phyloP scores from a whole-genome alignment of 2,329 filamentous ascomycete genomes.

The Calonectria fujianensis region DNA sequence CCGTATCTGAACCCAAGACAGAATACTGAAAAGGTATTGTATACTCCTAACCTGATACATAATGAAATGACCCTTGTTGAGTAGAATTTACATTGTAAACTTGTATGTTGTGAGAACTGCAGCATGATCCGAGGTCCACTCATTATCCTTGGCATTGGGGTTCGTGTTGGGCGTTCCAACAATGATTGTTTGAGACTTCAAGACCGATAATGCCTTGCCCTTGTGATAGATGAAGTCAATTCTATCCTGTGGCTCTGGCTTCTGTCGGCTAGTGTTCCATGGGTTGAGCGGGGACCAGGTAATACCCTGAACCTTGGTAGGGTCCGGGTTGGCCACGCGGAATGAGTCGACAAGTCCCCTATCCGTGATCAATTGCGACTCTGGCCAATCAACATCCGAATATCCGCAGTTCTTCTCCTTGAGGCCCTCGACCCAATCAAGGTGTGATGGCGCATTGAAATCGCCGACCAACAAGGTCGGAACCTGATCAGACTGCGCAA shows the following conservation, averaged over 20 bases:
- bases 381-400: conserved; percentile 61
- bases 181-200: conserved; percentile 57
- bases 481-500: conserved; percentile 56
- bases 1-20: not conserved
- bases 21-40: not conserved
- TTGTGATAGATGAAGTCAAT: conserved; percentile 67
- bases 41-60: not conserved
- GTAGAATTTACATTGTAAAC: not conserved
- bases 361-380: conserved; percentile 59
- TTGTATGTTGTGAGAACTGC: conserved; percentile 58
- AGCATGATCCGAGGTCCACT: conserved; percentile 66
- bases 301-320: conserved; percentile 56
- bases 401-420: conserved; percentile 61
- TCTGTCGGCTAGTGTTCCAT: conserved; percentile 56
- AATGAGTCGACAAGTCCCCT: conserved; percentile 64
- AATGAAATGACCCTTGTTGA: not conserved
- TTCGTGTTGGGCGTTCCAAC: conserved; percentile 59
- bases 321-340: conserved; percentile 61
- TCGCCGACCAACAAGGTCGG: conserved; percentile 64
- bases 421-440: conserved; percentile 62
- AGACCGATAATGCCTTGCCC: conserved; percentile 56
- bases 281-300: conserved; percentile 65
- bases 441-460: conserved; percentile 66
- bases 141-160: conserved; percentile 61
- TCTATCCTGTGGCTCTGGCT: conserved; percentile 64